Percentiles rank a stretch among this genome's conserved stretches.
Conservation (phyloP, 306 rosid species). For the Cucumis cinereus region DNA sequence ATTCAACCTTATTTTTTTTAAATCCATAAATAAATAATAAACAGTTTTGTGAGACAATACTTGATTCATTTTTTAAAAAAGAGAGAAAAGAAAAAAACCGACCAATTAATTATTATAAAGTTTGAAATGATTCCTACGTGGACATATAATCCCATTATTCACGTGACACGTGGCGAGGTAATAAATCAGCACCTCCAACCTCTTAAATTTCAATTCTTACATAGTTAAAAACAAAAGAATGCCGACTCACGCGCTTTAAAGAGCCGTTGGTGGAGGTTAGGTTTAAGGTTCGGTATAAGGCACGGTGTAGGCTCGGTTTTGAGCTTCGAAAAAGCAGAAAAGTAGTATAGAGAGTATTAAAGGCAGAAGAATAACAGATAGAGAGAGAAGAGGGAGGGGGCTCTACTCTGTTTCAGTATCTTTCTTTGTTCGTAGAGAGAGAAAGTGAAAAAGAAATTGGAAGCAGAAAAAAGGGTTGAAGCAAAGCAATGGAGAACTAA, state of each 20-base stretch:
- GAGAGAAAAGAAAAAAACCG: background rate
- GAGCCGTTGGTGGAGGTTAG: conserved; percentile 5
- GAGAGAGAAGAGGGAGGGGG: background rate
- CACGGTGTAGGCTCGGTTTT: background rate
- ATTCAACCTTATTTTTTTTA: too few species aligned
- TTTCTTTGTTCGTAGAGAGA: conserved; percentile 6
- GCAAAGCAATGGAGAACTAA: background rate
- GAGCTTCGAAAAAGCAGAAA: conserved; percentile 1
- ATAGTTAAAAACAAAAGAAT: background rate
- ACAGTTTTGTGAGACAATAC: too few species aligned
- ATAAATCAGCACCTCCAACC: background rate
- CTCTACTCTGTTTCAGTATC: conserved; percentile 1
- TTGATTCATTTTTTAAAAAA: too few species aligned
- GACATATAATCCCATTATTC: background rate
- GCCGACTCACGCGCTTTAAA: background rate
- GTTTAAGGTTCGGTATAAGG: background rate
- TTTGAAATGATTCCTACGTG: background rate
- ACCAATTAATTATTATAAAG: background rate
- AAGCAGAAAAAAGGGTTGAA: background rate
- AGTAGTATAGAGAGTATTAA: background rate
- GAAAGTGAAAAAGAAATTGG: background rate
- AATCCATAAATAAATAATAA: too few species aligned
- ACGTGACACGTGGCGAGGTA: background rate
- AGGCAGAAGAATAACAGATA: conserved; percentile 1
- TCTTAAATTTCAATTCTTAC: background rate